Evolutionary conservation across 2,329 filamentous ascomycete species (phyloP), one percentile per base, ranked within the genome.

Genomic region (Amphichorda felina): DNA sequence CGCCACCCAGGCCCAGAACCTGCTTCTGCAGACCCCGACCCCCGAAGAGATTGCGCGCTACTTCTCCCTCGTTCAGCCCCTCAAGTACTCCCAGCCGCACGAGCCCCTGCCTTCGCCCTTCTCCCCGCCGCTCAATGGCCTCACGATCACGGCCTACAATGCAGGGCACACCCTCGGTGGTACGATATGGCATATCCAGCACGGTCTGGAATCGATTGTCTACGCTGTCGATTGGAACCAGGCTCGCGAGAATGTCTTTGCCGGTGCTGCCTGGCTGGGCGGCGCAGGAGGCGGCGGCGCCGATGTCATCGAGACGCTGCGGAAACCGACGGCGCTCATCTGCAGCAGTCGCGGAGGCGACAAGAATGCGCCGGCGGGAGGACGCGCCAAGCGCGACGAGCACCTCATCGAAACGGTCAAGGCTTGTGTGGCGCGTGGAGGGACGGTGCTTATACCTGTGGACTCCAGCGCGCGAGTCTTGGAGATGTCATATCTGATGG

Each of bases 161-260:
- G 87, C 91, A 7, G 91, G 91, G 43, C 89, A 95, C 54, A 95
- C 89, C 0, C 72, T 96, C 1, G 91, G 91, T 55, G 91, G 91
- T 38, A 96, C 91, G 17, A 94, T 98, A 64, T 98, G 91, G 91
- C 89, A 96, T 50, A 88, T 98, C 44, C 89, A 96, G 50, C 87
- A 96, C 62, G 87, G 88, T 0, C 72, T 95, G 52, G 91, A 98
- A 56, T 95, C 88, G 1, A 89, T 98, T 29, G 88, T 98, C 1
- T 96, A 98, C 50, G 89, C 91, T 1, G 85, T 95, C 14, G 89
- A 96, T 51, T 98, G 91, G 91, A 95, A 95, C 48, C 88, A 95
- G 59, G 86, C 83, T n/a, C 77, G 86, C 46, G 91, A 98, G 55
- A 94, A 94, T 59, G 87, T 96, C 13, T 79, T 94, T 40, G 79